Base-by-base conservation (phyloP, 1,139 yeast species). In the Maudiozyma humilis region DNA sequence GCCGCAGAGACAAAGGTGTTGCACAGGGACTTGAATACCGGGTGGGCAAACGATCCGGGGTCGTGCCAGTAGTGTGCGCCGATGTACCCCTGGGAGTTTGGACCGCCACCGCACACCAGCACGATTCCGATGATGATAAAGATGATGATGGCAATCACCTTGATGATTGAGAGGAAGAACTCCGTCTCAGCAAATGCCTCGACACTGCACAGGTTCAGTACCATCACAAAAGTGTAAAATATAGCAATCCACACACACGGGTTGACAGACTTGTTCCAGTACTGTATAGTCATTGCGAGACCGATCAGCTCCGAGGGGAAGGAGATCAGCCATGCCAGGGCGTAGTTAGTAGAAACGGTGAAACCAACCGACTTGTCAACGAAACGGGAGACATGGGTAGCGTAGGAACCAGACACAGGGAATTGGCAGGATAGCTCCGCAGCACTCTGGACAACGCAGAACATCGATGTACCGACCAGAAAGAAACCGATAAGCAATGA, bases 1-100 rank as follows among this genome's bases (percentile, higher is more conserved):
- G 94, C 86, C 3, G 94, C 89, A 13, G 82, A 75, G 42, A 87
- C 85, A 54, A 87, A 82, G 18, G 81, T 83, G n/a, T 85, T 70
- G 56, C 87, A 77, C 25, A 86, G 78, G 53, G 95, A 95, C 60
- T 85, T 84, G 69, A 75, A 82, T 47, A 79, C 83, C 4, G 38
- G 43, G 49, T 44, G 74, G 53, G 80, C 75, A 55, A 82, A 79
- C 18, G 87, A 86, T 44, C 84, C n/a, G n/a, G n/a, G n/a, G n/a
- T n/a, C n/a, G n/a, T n/a, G n/a, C n/a, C n/a, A n/a, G n/a, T n/a
- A n/a, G 44, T 59, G 63, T 39, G 73, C 79, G 43, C 85, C 85
- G 46, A 79, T 69, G 60, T 66, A 78, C 16, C 77, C 80, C 50
- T 72, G 70, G 8, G 42, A 38, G 45, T 67, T 57, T 41, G 73